Evolutionary conservation across 768 basidiomycete species (phyloP).

Genomic region (Leccinum subgranulosum): DNA sequence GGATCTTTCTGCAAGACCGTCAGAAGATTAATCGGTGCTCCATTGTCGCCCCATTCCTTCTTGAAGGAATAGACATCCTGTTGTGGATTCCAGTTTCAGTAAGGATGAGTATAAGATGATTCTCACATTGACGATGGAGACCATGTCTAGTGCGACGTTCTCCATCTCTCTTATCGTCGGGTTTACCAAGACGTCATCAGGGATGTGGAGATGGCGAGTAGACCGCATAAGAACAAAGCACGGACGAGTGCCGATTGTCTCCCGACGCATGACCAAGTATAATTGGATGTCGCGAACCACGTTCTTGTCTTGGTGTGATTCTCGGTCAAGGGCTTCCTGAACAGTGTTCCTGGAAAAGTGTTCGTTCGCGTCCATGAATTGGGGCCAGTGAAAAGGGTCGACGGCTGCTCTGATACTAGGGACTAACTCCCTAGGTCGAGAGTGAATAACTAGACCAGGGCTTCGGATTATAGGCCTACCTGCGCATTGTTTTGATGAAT

Average conservation of each 20-base stretch:
- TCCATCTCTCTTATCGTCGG: conserved; percentile 28
- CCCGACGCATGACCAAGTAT: conserved; percentile 28
- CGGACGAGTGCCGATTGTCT: conserved; percentile 28
- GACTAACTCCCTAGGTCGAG: conserved; percentile 19
- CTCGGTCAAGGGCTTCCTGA: conserved; percentile 28
- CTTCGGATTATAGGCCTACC: conserved; percentile 9
- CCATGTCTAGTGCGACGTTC: conserved; percentile 24
- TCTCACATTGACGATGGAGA: conserved; percentile 26
- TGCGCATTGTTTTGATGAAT: conserved; percentile 24
- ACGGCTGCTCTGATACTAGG: conserved; percentile 22
- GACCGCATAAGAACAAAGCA: conserved; percentile 30
- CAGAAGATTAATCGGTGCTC: conserved; percentile 27
- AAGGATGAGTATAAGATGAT: no score
- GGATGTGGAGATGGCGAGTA: conserved; percentile 23
- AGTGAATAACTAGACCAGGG: background rate
- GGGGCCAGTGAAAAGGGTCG: conserved; percentile 28
- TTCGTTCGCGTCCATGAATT: conserved; percentile 22
- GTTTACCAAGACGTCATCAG: conserved; percentile 20
- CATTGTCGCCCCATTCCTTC: conserved; percentile 28
- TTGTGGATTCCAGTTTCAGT: background rate
- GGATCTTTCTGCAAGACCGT: conserved; percentile 27
- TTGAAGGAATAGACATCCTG: conserved; percentile 32
- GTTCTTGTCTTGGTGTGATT: conserved; percentile 13
- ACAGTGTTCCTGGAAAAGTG: conserved; percentile 20
- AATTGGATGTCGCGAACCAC: conserved; percentile 18